Percentiles rank a stretch among this genome's conserved stretches.
Evolutionary conservation across 768 basidiomycete genomes (phyloP).

Genomic region (Tylopilus balloui): DNA sequence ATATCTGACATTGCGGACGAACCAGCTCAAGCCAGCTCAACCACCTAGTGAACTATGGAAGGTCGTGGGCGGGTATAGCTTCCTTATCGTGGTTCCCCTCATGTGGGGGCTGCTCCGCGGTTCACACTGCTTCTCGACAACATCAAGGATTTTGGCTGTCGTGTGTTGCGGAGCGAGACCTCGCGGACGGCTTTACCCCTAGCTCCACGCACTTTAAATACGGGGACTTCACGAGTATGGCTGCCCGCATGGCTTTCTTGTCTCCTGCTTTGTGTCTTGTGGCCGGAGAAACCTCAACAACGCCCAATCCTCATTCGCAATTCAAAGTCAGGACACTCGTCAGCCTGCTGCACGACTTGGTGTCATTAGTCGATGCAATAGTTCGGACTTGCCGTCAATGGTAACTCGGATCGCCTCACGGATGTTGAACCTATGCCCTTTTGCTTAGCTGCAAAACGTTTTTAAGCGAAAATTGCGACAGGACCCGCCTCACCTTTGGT

Average conservation of each 20-base stretch:
- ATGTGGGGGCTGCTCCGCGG: conserved; percentile 21
- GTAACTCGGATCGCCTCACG: conserved; percentile 10
- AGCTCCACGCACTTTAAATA: conserved; percentile 28
- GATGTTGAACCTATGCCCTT: conserved; percentile 14
- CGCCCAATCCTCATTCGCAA: conserved; percentile 27
- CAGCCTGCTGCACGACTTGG: conserved; percentile 16
- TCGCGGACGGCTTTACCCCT: conserved; percentile 13
- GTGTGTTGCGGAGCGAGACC: conserved; percentile 19
- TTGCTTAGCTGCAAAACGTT: conserved; percentile 14
- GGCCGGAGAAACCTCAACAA: conserved; percentile 21
- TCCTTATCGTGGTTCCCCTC: conserved; percentile 7
- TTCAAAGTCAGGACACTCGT: conserved; percentile 25
- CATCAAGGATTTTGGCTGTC: conserved; percentile 18
- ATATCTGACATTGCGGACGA: background rate
- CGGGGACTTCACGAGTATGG: conserved; percentile 11
- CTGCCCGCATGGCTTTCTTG: conserved; percentile 21
- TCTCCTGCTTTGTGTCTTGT: conserved; percentile 23
- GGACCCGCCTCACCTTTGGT: conserved; percentile 4
- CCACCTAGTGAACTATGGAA: background rate
- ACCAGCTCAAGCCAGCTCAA: conserved; percentile 3
- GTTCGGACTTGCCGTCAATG: conserved; percentile 16
- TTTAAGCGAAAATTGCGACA: conserved; percentile 16
- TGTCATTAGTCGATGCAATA: conserved; percentile 10
- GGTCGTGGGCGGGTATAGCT: conserved; percentile 8
- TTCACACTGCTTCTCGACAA: conserved; percentile 16